phyloP scores from a whole-genome alignment of 148 eudicot genomes.

The Vaccinium vitisidaea region DNA sequence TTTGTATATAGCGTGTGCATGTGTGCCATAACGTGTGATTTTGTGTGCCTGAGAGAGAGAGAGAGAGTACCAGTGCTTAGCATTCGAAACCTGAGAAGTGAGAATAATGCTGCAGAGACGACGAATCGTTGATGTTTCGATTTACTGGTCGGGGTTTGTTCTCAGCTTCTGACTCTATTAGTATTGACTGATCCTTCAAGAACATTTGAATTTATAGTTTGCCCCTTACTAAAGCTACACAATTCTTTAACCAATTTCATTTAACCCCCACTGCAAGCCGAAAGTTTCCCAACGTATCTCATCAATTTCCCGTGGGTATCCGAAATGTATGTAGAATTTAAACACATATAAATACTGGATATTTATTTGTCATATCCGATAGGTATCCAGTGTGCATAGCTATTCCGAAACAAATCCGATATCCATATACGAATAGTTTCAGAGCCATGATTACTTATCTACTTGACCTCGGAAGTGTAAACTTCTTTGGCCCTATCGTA shows the following conservation, averaged over 20 bases:
- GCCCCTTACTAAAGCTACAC: neutral
- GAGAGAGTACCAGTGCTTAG: neutral
- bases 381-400: neutral
- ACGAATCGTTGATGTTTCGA: neutral
- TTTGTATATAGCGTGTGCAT: neutral
- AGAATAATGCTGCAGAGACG: neutral
- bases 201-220: neutral
- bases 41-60: neutral
- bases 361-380: neutral
- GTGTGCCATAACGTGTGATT: neutral
- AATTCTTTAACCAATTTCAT: neutral
- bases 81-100: neutral
- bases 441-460: neutral
- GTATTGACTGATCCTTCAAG: neutral
- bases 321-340: neutral
- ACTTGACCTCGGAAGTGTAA: too few relatives aligned
- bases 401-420: neutral
- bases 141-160: neutral
- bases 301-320: neutral
- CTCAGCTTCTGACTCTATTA: neutral
- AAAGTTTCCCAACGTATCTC: neutral
- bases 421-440: neutral
- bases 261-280: neutral
- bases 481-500: too few relatives aligned
- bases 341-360: neutral